These are phyloP conservation scores for Hypericum androsaemum DNA, from an alignment of 345 rosid genomes.

Conservation along the genomic window DNA sequence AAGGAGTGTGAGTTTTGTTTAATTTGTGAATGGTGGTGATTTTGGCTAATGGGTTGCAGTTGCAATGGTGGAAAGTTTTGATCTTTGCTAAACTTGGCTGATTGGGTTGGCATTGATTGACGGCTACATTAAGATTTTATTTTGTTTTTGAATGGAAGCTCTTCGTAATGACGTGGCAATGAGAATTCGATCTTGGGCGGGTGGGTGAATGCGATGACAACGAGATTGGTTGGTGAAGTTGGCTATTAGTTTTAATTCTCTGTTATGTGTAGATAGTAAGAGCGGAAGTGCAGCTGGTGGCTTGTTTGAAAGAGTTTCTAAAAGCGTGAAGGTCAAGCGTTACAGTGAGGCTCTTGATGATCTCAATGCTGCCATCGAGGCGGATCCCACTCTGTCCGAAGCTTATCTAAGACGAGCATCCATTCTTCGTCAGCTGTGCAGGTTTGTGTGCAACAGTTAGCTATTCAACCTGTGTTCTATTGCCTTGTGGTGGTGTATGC, in stretches of 20 bases:
- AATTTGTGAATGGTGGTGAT: too few relatives aligned
- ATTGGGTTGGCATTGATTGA: too few relatives aligned
- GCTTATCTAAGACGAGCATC: constrained; percentile 73
- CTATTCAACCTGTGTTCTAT: not conserved
- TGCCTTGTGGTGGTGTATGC: not conserved
- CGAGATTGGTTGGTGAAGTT: too few relatives aligned
- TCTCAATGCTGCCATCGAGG: constrained; percentile 87
- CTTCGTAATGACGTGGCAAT: too few relatives aligned
- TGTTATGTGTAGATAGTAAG: constrained; percentile 40
- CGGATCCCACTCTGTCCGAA: constrained; percentile 79
- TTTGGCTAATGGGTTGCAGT: too few relatives aligned
- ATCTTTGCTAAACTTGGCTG: too few relatives aligned
- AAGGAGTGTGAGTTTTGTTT: too few relatives aligned
- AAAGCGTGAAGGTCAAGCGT: constrained; percentile 64
- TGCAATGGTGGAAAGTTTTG: too few relatives aligned
- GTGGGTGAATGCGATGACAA: too few relatives aligned
- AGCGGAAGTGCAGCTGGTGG: constrained; percentile 52
- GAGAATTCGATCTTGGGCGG: too few relatives aligned
- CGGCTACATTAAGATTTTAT: too few relatives aligned
- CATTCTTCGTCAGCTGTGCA: constrained; percentile 82
- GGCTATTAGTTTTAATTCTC: not conserved
- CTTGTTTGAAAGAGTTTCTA: constrained; percentile 68
- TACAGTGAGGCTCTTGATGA: constrained; percentile 89
- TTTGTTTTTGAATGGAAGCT: too few relatives aligned
- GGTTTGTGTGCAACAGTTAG: constrained; percentile 38